Evolutionary conservation across 345 rosid species (phyloP), one percentile per base, ranked within the genome.

Genomic region (Corchorus olitorius): DNA sequence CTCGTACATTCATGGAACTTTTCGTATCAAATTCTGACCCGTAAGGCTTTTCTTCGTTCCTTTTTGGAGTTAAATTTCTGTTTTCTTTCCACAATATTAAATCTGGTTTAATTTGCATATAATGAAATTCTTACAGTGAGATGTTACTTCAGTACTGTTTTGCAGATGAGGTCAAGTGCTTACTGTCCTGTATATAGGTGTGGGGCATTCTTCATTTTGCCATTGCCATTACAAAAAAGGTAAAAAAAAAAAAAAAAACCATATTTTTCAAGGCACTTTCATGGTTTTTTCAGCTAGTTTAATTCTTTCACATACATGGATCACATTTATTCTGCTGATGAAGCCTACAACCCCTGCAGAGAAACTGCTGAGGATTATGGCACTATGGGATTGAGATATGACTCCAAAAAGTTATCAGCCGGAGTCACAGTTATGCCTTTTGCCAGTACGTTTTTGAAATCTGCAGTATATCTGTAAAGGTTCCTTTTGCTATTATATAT

Each of bases 1-100:
- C 97, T 72, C 89, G 91, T 84, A 93, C 97, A n/a, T 94, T 94
- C 81, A 68, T 91, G 87, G 98, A 94, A 84, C 83, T 94, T 69
- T 89, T 86, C 49, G 97, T 89, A 48, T 93, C 97, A 10, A 93
- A 78, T 78, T 81, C 91, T 55, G 91, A 93, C 76, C 97, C 87
- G 97, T 94, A 86, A 91, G 90, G 43, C 56, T 12, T 13, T 68
- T 2, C n/a, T n/a, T n/a, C n/a, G n/a, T n/a, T n/a, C 35, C n/a
- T n/a, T 20, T 69, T 74, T 67, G 20, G 33, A 49, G 27, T 17
- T 0, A 48, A 4, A 61, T 49, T 35, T 46, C 69, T 19, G 2
- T 35, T 74, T 71, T 65, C 70, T 55, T 72, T 22, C 27, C 39
- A 62, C 34, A n/a, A n/a, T n/a, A 5, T 59, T 46, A 34, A 17